These are phyloP conservation scores for Trichoderma sp. DNA, from an alignment of 2,329 filamentous ascomycete species.

Conservation along the genomic window DNA sequence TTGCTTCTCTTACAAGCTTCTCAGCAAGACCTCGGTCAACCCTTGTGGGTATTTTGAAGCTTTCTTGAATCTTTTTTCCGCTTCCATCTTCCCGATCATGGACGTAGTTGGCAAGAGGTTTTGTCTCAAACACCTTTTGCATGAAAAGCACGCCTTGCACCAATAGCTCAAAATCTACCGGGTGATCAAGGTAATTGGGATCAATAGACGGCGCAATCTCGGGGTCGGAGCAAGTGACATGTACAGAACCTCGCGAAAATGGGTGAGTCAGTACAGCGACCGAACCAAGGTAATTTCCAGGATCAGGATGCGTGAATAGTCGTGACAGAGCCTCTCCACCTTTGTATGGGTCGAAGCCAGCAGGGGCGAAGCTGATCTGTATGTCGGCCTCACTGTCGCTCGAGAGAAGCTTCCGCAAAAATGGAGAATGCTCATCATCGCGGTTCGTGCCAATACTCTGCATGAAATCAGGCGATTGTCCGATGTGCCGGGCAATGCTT, in stretches of 20 bases:
- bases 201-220: background rate
- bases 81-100: conserved; percentile 29
- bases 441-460: background rate
- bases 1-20: conserved; percentile 32
- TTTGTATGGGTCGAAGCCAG: background rate
- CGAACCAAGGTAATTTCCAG: background rate
- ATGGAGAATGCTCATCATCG: background rate
- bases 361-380: background rate
- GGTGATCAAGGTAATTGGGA: background rate
- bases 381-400: background rate
- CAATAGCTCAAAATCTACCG: background rate
- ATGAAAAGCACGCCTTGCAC: background rate
- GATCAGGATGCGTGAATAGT: background rate
- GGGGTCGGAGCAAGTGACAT: background rate
- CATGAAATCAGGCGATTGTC: background rate
- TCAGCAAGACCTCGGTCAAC: conserved; percentile 39
- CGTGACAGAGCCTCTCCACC: background rate
- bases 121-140: background rate
- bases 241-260: background rate
- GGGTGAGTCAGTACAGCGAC: background rate
- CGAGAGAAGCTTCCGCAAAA: background rate
- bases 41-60: conserved; percentile 41
- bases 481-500: background rate
- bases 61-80: conserved; percentile 38
- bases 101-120: background rate